Conservation (phyloP, 768 basidiomycete species). For the Russula emetica region DNA sequence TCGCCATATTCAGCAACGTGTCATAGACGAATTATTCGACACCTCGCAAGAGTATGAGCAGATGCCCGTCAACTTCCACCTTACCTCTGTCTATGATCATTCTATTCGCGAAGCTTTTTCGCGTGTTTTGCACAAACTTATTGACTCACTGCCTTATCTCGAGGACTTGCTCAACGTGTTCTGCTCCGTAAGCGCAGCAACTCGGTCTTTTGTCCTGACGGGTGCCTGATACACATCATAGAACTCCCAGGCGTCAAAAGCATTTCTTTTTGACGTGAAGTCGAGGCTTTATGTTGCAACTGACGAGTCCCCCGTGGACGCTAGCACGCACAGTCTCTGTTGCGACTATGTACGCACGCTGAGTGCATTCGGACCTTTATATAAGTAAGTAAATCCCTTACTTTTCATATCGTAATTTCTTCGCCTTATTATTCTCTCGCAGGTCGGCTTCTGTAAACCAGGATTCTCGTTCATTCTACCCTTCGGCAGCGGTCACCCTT, state of each 20-base stretch:
- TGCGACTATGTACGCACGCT: slow-evolving; percentile 89
- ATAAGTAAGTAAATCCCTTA: slow-evolving; percentile 63
- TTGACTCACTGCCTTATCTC: slow-evolving; percentile 78
- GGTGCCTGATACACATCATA: slow-evolving; percentile 33
- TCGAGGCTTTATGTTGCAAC: slow-evolving; percentile 91
- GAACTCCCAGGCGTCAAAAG: slow-evolving; percentile 92
- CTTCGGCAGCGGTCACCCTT: slow-evolving; percentile 60
- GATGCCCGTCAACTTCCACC: slow-evolving; percentile 77
- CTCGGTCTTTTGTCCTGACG: no score
- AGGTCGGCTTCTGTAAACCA: slow-evolving; percentile 27
- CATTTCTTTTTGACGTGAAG: slow-evolving; percentile 84
- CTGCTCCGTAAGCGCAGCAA: slow-evolving; percentile 52
- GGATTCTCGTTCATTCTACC: slow-evolving; percentile 53
- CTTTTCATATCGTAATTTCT: neutral
- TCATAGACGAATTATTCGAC: slow-evolving; percentile 77
- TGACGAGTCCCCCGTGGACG: slow-evolving; percentile 87
- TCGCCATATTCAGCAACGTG: slow-evolving; percentile 82
- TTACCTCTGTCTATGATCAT: slow-evolving; percentile 92
- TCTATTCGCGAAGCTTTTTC: slow-evolving; percentile 91
- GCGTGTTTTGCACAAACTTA: slow-evolving; percentile 78
- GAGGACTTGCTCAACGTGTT: slow-evolving; percentile 87
- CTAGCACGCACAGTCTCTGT: slow-evolving; percentile 81
- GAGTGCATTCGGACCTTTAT: slow-evolving; percentile 79
- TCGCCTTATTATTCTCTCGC: slow-evolving; percentile 12
- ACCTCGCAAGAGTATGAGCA: slow-evolving; percentile 71